These are phyloP conservation scores for Apiospora rasikravindrae DNA, from an alignment of 2,329 filamentous ascomycete genomes.

Conservation along the genomic window DNA sequence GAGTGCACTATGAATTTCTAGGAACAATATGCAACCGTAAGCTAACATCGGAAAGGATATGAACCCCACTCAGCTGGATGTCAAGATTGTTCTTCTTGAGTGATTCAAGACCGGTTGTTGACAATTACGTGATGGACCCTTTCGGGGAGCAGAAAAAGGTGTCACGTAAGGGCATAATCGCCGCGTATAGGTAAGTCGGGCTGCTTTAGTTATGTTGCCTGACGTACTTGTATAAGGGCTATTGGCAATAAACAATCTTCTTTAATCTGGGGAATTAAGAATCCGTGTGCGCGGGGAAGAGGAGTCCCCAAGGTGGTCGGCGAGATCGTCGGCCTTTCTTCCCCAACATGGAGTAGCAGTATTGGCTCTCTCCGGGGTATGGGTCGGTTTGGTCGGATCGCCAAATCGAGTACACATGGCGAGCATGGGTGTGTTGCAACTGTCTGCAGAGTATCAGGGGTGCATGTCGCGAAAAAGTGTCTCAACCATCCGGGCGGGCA, in stretches of 20 bases:
- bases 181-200: not conserved
- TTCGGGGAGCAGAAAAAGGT: not conserved
- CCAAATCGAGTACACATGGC: not conserved
- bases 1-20: not conserved
- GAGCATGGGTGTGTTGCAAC: not conserved
- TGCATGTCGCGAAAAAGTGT: conserved; percentile 2
- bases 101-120: not conserved
- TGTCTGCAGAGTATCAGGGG: not conserved
- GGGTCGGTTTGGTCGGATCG: not conserved
- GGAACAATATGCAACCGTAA: not conserved
- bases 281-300: not conserved
- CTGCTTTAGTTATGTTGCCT: not conserved
- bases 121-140: not conserved
- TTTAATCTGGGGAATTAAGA: not conserved
- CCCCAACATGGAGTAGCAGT: not conserved
- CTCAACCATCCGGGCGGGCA: not conserved
- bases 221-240: not conserved
- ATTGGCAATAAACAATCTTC: not conserved
- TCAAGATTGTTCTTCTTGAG: not conserved
- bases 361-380: not conserved
- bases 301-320: not conserved
- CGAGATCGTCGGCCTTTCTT: conserved; percentile 10
- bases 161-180: not conserved
- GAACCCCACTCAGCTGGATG: not conserved
- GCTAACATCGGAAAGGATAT: not conserved